phyloP scores from a whole-genome alignment of 2,329 filamentous ascomycete genomes.

The Coniochaeta sp. region DNA sequence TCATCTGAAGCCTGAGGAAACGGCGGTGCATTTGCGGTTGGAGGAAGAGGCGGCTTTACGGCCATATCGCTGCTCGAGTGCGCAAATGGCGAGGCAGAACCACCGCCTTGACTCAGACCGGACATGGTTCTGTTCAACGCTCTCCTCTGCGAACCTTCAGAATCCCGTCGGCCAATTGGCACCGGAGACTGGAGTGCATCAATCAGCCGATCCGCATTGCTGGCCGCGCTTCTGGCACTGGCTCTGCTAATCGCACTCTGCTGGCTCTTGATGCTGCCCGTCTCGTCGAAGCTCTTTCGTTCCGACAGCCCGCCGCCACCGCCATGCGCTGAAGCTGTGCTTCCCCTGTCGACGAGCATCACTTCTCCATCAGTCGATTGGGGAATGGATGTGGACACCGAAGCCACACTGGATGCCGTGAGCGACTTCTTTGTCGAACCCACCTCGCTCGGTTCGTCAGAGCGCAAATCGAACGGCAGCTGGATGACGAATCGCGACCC shows the following conservation, averaged over 20 bases:
- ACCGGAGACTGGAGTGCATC: constrained; percentile 59
- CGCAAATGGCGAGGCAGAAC: background rate
- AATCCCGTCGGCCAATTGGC: constrained; percentile 19
- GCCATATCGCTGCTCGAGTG: background rate
- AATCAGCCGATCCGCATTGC: constrained; percentile 64
- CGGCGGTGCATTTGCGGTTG: background rate
- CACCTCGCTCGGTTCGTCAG: constrained; percentile 21
- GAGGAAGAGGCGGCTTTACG: background rate
- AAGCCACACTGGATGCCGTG: constrained; percentile 18
- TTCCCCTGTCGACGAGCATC: constrained; percentile 49
- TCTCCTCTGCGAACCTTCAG: constrained; percentile 1
- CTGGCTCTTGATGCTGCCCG: constrained; percentile 37
- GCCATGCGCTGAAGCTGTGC: constrained; percentile 7
- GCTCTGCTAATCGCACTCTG: constrained; percentile 37
- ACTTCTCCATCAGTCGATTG: constrained; percentile 43
- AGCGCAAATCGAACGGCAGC: constrained; percentile 63
- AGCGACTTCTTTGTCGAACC: constrained; percentile 6
- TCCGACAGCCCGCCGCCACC: constrained; percentile 9
- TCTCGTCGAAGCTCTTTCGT: constrained; percentile 27
- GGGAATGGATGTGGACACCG: constrained; percentile 21
- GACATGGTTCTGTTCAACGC: constrained; percentile 1
- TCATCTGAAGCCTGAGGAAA: background rate
- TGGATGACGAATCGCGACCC: constrained; percentile 79
- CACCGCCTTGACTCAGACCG: background rate
- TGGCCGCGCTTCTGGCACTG: constrained; percentile 23